Conservation (phyloP, 2,329 filamentous ascomycete species). For the Colletotrichum tropicicola region DNA sequence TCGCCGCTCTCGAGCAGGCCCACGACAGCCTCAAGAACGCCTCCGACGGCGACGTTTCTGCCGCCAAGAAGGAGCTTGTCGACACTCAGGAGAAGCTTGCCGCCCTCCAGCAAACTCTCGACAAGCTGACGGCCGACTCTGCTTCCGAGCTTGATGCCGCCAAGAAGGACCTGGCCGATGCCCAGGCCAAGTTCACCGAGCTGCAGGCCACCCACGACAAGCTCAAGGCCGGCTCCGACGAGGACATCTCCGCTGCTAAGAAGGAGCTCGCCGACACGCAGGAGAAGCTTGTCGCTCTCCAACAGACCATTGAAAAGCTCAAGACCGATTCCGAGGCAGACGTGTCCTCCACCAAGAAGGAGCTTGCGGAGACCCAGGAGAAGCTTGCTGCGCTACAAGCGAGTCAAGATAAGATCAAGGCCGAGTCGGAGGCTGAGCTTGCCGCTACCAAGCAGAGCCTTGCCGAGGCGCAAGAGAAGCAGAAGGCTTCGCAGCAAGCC, state of each 20-base stretch:
- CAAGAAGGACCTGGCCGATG: constrained; percentile 34
- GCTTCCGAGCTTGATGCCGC: constrained; percentile 41
- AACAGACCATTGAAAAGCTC: constrained; percentile 27
- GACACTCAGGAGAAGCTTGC: constrained; percentile 38
- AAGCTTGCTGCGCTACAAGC: constrained; percentile 35
- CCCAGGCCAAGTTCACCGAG: constrained; percentile 36
- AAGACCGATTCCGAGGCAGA: constrained; percentile 38
- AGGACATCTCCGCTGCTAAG: constrained; percentile 39
- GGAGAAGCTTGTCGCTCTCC: constrained; percentile 35
- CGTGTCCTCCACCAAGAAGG: constrained; percentile 40
- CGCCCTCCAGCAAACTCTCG: constrained; percentile 39
- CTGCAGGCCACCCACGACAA: constrained; percentile 39
- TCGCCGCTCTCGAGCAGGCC: constrained; percentile 35
- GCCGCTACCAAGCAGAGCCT: constrained; percentile 28
- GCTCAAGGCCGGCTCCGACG: constrained; percentile 43
- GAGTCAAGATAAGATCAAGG: constrained; percentile 37
- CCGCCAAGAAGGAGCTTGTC: constrained; percentile 40
- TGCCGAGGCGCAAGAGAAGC: constrained; percentile 34
- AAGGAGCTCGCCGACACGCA: constrained; percentile 38
- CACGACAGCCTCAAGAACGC: constrained; percentile 41
- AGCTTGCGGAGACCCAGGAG: constrained; percentile 35
- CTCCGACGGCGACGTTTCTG: constrained; percentile 36
- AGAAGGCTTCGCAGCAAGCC: constrained; percentile 31
- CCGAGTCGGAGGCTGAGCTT: constrained; percentile 37
- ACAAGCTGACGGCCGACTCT: constrained; percentile 41